phyloP scores from a whole-genome alignment of 148 eudicot genomes.

The Rhododendron ovatum region DNA sequence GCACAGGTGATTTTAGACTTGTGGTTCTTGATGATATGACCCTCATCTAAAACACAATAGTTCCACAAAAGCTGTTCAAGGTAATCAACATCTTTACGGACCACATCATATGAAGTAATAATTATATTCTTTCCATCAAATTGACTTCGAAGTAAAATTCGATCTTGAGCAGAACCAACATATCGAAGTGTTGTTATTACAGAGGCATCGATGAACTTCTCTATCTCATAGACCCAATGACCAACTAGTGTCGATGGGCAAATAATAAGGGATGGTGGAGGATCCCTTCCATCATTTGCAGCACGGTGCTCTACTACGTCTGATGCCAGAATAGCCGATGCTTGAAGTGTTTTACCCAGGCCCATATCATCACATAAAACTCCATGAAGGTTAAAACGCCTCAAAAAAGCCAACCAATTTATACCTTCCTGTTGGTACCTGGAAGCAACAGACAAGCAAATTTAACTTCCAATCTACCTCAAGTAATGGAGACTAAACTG shows the following conservation, averaged over 20 bases:
- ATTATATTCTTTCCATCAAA: constrained; percentile 72
- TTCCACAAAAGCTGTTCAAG: constrained; percentile 78
- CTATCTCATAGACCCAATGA: constrained; percentile 98
- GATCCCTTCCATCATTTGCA: constrained; percentile 28
- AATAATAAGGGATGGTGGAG: constrained; percentile 69
- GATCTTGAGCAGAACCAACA: constrained; percentile 84
- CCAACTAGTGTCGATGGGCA: constrained; percentile 99
- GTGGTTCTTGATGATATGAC: constrained; percentile 87
- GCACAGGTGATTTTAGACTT: constrained; percentile 90
- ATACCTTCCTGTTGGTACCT: constrained; percentile 99
- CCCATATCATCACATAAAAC: constrained; percentile 99
- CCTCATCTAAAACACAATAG: constrained; percentile 93
- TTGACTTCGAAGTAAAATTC: constrained; percentile 52
- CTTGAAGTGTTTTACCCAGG: constrained; percentile 98
- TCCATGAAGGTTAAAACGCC: constrained; percentile 95
- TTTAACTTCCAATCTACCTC: neutral
- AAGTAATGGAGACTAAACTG: neutral
- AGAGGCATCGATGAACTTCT: constrained; percentile 87
- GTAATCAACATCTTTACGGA: constrained; percentile 89
- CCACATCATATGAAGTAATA: constrained; percentile 92
- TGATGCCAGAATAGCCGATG: constrained; percentile 95
- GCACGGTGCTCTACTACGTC: constrained; percentile 76
- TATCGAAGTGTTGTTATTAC: constrained; percentile 77
- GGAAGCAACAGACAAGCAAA: constrained; percentile 11
- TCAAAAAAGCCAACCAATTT: constrained; percentile 96